phyloP scores from a whole-genome alignment of 75 land plant genomes.

The Sequoia sempervirens region DNA sequence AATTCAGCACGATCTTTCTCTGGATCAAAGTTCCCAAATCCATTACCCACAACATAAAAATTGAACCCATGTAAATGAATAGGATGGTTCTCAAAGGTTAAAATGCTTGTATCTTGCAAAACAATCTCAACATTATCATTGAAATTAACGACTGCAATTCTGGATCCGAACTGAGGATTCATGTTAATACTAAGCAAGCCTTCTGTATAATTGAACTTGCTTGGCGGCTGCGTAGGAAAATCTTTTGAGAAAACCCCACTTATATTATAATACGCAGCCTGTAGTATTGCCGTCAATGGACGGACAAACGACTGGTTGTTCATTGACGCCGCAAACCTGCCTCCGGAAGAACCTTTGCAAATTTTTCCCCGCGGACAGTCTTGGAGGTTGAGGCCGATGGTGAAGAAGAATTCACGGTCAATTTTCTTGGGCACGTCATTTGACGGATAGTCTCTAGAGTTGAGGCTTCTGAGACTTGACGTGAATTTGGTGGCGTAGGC shows the following conservation, averaged over 20 bases:
- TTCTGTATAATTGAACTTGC: conserved; percentile 25
- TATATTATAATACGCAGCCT: conserved; percentile 17
- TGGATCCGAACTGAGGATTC: conserved; percentile 22
- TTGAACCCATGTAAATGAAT: conserved; percentile 43
- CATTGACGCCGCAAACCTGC: conserved; percentile 23
- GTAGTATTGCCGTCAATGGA: neutral
- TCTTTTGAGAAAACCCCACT: conserved; percentile 19
- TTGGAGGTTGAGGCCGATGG: conserved; percentile 45
- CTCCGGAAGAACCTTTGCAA: conserved; percentile 22
- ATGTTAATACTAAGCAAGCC: neutral
- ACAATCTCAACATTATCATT: conserved; percentile 23
- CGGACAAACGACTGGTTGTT: conserved; percentile 36
- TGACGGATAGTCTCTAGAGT: conserved; percentile 28
- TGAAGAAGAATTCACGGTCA: conserved; percentile 28
- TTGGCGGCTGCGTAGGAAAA: conserved; percentile 19
- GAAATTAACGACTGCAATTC: conserved; percentile 20
- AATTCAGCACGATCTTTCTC: conserved; percentile 15
- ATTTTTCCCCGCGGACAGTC: conserved; percentile 24
- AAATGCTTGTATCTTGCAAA: conserved; percentile 22
- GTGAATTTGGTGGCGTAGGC: conserved; percentile 17
- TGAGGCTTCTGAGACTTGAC: conserved; percentile 24
- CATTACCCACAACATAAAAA: conserved; percentile 36
- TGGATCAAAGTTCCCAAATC: conserved; percentile 36
- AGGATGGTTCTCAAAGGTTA: conserved; percentile 36
- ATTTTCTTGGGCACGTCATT: conserved; percentile 37